phyloP scores from a whole-genome alignment of 768 basidiomycete species.

The Serendipita sp. region DNA sequence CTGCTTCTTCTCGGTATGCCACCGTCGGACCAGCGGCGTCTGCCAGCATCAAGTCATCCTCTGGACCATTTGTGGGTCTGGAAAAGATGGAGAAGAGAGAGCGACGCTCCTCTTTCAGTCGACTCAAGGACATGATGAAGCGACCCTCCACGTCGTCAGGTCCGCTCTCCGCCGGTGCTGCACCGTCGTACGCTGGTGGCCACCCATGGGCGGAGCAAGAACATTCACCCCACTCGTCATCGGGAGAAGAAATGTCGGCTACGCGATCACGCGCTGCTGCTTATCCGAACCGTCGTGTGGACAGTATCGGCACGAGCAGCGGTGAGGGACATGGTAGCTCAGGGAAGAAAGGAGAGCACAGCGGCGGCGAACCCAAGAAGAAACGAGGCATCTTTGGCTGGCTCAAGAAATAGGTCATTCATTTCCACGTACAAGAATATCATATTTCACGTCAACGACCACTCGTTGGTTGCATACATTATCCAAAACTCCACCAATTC shows the following conservation, averaged over 20 bases:
- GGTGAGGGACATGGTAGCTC: neutral
- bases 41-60: neutral
- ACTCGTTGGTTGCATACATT: neutral
- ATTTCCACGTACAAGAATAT: too few relatives aligned
- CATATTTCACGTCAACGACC: too few relatives aligned
- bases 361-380: neutral
- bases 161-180: neutral
- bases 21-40: neutral
- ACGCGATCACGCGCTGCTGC: neutral
- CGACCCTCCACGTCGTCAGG: neutral
- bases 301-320: neutral
- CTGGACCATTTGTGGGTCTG: neutral
- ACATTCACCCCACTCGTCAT: slow-evolving; percentile 4
- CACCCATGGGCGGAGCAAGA: neutral
- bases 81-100: neutral
- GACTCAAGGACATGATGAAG: neutral
- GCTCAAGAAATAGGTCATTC: neutral
- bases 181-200: neutral
- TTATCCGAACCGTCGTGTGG: neutral
- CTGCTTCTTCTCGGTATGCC: neutral
- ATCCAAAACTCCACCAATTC: neutral
- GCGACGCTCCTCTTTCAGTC: neutral
- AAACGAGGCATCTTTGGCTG: neutral
- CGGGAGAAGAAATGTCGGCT: neutral
- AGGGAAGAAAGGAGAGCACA: neutral